A percentile compares a stretch with the other conserved stretches of the same genome.
These are phyloP conservation scores for Yamadazyma songkhlaensis DNA, from an alignment of 1,139 yeast species.

Conservation along the genomic window DNA sequence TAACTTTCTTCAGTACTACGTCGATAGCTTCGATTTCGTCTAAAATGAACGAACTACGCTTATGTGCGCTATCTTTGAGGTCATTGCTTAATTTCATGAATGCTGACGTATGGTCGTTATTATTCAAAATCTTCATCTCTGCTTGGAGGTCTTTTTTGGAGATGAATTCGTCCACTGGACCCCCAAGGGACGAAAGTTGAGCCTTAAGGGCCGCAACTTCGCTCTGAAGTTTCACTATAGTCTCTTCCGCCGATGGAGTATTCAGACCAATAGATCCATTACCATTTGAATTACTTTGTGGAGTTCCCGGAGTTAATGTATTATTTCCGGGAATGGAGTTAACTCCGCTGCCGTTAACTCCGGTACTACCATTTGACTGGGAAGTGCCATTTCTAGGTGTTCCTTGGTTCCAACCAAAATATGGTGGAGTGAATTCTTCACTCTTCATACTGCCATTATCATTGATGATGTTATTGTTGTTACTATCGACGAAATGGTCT, in stretches of 20 bases:
- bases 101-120: slow-evolving; percentile 20
- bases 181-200: slow-evolving; percentile 13
- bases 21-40: slow-evolving; percentile 29
- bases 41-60: slow-evolving; percentile 31
- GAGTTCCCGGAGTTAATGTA: too few species aligned
- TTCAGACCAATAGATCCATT: too few species aligned
- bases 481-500: not conserved
- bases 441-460: not conserved
- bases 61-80: slow-evolving; percentile 33
- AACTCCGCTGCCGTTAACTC: too few species aligned
- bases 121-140: slow-evolving; percentile 35
- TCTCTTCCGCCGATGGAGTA: not conserved
- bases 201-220: slow-evolving; percentile 16
- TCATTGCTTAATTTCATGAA: slow-evolving; percentile 39
- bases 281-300: too few species aligned
- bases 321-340: too few species aligned
- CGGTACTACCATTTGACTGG: too few species aligned
- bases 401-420: too few species aligned
- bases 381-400: too few species aligned
- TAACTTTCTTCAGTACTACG: slow-evolving; percentile 44
- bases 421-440: too few species aligned
- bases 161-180: slow-evolving; percentile 15
- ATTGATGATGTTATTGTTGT: too few species aligned
- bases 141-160: slow-evolving; percentile 32
- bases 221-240: not conserved